Percentiles rank a stretch among this genome's conserved stretches.
Evolutionary conservation across 2,329 filamentous ascomycete species (phyloP).

Genomic region (Fulvia fulva): DNA sequence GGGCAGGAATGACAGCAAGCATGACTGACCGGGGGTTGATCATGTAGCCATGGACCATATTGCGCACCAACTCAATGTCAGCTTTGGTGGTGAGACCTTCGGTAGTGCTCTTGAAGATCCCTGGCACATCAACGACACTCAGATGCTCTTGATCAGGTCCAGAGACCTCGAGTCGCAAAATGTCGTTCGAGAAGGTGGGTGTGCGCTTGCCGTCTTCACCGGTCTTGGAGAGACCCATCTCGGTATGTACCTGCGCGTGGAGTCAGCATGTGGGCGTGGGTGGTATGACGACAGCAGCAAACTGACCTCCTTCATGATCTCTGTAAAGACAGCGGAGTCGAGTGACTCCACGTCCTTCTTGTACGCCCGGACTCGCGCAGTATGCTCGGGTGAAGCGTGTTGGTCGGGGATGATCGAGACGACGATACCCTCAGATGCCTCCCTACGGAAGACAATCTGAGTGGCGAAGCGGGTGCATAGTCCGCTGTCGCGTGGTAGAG

Average conservation of each 20-base stretch:
- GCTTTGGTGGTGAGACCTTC: slow-evolving; percentile 34
- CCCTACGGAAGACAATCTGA: slow-evolving; percentile 27
- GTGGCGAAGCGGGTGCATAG: slow-evolving; percentile 50
- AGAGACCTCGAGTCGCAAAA: slow-evolving; percentile 29
- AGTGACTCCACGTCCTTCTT: slow-evolving; percentile 10
- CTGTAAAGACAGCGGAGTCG: slow-evolving; percentile 18
- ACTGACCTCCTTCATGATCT: slow-evolving; percentile 24
- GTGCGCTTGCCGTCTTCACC: slow-evolving; percentile 1
- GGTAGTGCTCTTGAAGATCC: slow-evolving; percentile 34
- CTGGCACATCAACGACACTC: slow-evolving; percentile 31
- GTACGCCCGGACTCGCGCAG: slow-evolving; percentile 8
- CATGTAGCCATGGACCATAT: slow-evolving; percentile 41
- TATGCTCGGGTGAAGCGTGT: slow-evolving; percentile 15
- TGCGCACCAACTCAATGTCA: slow-evolving; percentile 38
- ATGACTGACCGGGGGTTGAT: slow-evolving; percentile 39
- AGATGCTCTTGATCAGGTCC: slow-evolving; percentile 29
- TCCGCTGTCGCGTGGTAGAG: slow-evolving; percentile 52
- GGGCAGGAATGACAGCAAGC: slow-evolving; percentile 42
- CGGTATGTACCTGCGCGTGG: slow-evolving; percentile 12
- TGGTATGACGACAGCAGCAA: neutral
- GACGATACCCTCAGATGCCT: neutral
- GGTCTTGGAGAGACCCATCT: slow-evolving; percentile 16
- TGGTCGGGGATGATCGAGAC: slow-evolving; percentile 24
- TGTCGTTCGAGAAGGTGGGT: slow-evolving; percentile 29
- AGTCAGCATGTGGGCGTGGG: no score